A percentile compares a stretch with the other conserved stretches of the same genome.
Conservation (phyloP, 129 eudicot genomes). For the Ambrosia trifida region DNA sequence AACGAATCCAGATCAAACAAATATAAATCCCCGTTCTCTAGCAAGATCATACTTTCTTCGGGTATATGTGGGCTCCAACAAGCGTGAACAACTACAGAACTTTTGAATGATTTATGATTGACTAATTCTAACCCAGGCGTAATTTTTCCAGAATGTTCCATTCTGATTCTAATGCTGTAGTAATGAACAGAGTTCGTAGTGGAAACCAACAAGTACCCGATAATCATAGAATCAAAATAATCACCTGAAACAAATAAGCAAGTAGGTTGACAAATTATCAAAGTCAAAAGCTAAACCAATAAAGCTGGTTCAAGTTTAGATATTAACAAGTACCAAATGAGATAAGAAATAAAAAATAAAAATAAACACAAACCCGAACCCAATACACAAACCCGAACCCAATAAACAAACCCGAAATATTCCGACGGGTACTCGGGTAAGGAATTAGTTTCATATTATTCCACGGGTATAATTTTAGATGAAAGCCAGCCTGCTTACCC, state of each 20-base stretch:
- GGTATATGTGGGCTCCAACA: slow-evolving; percentile 85
- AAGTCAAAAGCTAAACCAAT: slow-evolving; percentile 11
- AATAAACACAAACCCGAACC: too few species aligned
- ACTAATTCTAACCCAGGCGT: slow-evolving; percentile 33
- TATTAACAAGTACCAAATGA: background rate
- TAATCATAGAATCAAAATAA: slow-evolving; percentile 27
- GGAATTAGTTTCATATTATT: too few species aligned
- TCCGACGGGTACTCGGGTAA: too few species aligned
- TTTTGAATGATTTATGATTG: slow-evolving; percentile 39
- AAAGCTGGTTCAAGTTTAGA: background rate
- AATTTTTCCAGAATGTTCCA: slow-evolving; percentile 12
- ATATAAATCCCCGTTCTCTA: slow-evolving; percentile 58
- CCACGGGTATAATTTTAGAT: too few species aligned
- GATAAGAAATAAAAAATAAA: background rate
- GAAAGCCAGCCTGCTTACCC: too few species aligned
- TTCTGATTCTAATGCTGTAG: slow-evolving; percentile 39
- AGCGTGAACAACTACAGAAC: slow-evolving; percentile 46
- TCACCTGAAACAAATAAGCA: slow-evolving; percentile 27
- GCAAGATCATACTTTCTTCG: slow-evolving; percentile 59
- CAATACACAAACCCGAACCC: too few species aligned
- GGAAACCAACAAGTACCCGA: slow-evolving; percentile 54
- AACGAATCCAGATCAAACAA: slow-evolving; percentile 57
- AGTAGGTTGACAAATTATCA: background rate
- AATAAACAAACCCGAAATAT: too few species aligned
- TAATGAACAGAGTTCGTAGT: slow-evolving; percentile 43